phyloP scores from a whole-genome alignment of 805 yeast species.

The Candida alai region DNA sequence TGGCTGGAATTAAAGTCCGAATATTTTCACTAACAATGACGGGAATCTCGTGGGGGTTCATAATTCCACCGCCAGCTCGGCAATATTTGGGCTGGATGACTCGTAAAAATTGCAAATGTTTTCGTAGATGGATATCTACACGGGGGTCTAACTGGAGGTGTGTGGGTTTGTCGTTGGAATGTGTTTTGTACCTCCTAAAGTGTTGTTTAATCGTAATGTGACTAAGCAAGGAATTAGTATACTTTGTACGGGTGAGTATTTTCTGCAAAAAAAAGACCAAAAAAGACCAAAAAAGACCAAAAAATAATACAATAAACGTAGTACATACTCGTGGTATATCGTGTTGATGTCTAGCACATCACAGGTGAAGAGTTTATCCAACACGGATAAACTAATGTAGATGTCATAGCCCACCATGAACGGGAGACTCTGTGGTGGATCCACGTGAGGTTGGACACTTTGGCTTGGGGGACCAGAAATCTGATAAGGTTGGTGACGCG shows the following conservation, averaged over 20 bases:
- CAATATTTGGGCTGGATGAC: conserved; percentile 1
- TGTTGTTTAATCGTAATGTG: conserved; percentile 1
- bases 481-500: no score
- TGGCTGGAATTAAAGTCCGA: conserved; percentile 2
- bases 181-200: conserved; percentile 1
- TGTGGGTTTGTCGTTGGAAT: neutral
- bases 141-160: neutral
- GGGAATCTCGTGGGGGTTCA: conserved; percentile 1
- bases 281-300: no score
- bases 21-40: conserved; percentile 2
- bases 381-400: conserved; percentile 3
- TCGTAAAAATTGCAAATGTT: conserved; percentile 5
- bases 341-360: conserved; percentile 2
- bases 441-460: no score
- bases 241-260: no score
- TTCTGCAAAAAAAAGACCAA: no score
- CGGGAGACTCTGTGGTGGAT: no score
- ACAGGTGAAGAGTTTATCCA: neutral
- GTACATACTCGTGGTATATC: conserved; percentile 4
- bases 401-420: conserved; percentile 4
- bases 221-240: no score
- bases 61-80: neutral
- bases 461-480: no score
- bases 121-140: conserved; percentile 4
- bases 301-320: no score